phyloP scores from a whole-genome alignment of 164 flowering plant species.

The Pachysandra terminalis region DNA sequence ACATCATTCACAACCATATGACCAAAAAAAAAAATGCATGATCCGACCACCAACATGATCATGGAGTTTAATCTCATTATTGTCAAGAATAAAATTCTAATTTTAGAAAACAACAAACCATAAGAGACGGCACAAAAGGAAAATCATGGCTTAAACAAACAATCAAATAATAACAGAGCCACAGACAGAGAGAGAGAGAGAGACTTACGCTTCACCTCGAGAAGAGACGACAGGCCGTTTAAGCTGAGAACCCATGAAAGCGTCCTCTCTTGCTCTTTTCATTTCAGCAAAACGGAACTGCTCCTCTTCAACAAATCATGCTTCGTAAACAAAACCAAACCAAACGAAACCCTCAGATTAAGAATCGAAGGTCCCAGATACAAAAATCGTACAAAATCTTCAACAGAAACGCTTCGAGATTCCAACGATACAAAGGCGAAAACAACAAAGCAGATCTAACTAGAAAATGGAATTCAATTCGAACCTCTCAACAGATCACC shows the following conservation, averaged over 20 bases:
- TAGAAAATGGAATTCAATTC: neutral
- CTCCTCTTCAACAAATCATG: constrained; percentile 2
- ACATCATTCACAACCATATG: too few relatives aligned
- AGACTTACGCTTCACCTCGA: constrained; percentile 49
- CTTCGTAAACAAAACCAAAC: neutral
- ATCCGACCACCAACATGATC: too few relatives aligned
- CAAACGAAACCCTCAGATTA: too few relatives aligned
- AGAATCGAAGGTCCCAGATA: neutral
- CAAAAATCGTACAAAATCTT: neutral
- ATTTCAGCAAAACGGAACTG: constrained; percentile 22
- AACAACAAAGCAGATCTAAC: constrained; percentile 16
- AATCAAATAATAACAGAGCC: too few relatives aligned
- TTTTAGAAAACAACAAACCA: too few relatives aligned
- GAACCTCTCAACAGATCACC: constrained; percentile 12
- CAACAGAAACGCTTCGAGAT: neutral
- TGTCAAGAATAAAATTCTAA: too few relatives aligned
- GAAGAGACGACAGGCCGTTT: constrained; percentile 51
- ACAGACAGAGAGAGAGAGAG: constrained; percentile 4
- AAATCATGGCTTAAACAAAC: too few relatives aligned
- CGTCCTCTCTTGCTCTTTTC: constrained; percentile 47
- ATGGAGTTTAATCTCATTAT: too few relatives aligned
- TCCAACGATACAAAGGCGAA: neutral
- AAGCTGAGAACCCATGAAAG: constrained; percentile 34
- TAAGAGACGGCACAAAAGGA: too few relatives aligned
- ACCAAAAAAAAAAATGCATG: too few relatives aligned